These are phyloP conservation scores for Oenanthe sinensis DNA, from an alignment of 129 eudicot species.

Conservation along the genomic window DNA sequence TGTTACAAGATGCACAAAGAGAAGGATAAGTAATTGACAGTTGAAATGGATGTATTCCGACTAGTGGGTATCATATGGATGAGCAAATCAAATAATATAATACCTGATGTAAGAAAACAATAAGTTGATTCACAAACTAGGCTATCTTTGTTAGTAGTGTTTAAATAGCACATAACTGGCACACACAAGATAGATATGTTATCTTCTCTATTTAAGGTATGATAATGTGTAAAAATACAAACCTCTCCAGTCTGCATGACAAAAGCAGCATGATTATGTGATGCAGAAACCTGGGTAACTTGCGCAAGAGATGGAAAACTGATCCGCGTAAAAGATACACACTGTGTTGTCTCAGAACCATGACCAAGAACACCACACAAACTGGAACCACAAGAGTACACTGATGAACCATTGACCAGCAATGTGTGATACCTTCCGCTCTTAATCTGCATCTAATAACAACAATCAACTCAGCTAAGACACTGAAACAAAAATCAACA, in stretches of 20 bases:
- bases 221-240: slow-evolving; percentile 2
- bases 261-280: slow-evolving; percentile 95
- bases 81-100: background rate
- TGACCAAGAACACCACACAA: slow-evolving; percentile 98
- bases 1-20: background rate
- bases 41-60: background rate
- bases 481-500: slow-evolving; percentile 4
- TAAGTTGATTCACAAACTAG: background rate
- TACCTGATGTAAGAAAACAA: background rate
- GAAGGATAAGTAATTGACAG: background rate
- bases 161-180: background rate
- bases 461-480: background rate
- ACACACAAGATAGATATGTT: background rate
- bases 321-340: slow-evolving; percentile 62
- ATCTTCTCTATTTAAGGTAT: background rate
- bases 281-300: slow-evolving; percentile 75
- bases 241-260: slow-evolving; percentile 83
- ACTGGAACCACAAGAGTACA: slow-evolving; percentile 91
- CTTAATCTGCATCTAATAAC: slow-evolving; percentile 81
- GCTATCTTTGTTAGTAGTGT: background rate
- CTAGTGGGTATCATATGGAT: background rate
- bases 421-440: slow-evolving; percentile 91
- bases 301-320: slow-evolving; percentile 46
- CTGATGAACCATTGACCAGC: slow-evolving; percentile 57
- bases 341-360: slow-evolving; percentile 84